Conservation (phyloP, 164 flowering plant species). For the Chimonanthus salicifolius region DNA sequence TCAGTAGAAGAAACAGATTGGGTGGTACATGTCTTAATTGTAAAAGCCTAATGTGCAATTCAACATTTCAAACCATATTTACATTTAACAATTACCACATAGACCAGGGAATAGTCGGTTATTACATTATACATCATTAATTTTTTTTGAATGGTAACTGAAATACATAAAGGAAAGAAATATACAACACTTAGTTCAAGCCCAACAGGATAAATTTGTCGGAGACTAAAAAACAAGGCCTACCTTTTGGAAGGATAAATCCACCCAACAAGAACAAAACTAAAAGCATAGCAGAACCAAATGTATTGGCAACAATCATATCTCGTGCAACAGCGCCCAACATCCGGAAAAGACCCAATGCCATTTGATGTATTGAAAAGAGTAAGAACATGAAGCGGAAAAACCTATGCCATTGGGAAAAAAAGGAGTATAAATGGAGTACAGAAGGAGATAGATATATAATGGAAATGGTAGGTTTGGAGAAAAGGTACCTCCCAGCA, state of each 20-base stretch:
- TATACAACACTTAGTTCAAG: background rate
- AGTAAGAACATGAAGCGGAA: conserved; percentile 64
- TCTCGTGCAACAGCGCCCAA: conserved; percentile 70
- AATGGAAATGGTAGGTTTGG: background rate
- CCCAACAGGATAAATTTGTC: background rate
- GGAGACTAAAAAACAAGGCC: background rate
- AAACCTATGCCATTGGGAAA: conserved; percentile 46
- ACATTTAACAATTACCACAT: too few species aligned
- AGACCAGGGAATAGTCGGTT: background rate
- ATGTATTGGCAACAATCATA: conserved; percentile 67
- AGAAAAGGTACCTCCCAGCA: conserved; percentile 56
- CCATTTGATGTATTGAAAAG: conserved; percentile 83
- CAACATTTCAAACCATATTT: background rate
- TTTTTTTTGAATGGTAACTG: too few species aligned
- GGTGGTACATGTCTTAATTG: background rate
- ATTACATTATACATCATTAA: too few species aligned
- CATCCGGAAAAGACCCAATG: conserved; percentile 69
- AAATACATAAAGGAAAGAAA: too few species aligned
- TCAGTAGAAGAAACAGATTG: background rate
- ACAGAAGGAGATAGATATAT: conserved; percentile 4
- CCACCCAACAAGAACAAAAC: conserved; percentile 66
- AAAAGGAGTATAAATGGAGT: conserved; percentile 5
- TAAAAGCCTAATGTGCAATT: background rate
- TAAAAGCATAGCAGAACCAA: conserved; percentile 64
- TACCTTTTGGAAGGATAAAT: conserved; percentile 82